Evolutionary conservation across 2,329 filamentous ascomycete species (phyloP), one percentile per base, ranked within the genome.

Genomic region (Calonectria naviculata): DNA sequence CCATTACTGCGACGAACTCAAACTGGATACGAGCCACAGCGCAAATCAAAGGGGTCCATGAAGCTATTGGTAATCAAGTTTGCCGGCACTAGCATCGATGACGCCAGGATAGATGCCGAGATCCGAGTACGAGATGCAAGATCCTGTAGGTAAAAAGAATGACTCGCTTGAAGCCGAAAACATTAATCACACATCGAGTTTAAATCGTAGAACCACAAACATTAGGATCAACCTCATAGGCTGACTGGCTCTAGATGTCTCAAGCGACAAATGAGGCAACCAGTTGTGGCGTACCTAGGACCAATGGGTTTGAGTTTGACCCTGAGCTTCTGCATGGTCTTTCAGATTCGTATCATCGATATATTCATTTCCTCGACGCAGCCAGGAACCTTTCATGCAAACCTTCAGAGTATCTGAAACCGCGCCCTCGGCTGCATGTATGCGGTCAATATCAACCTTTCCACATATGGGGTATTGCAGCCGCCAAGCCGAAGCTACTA

Each of bases 21-120:
- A 67, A 62, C 29, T 47, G 54, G 15, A 38, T 67, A 21, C 52
- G 67, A n/a, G 68, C 68, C 31, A 42, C 54, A 3, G 21, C 46
- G 41, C 24, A 5, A 56, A 28, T n/a, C 34, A 61, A 64, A 9
- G 68, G 68, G 17, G 34, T 34, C 5, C 67, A 63, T 29, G 42
- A 46, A n/a, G 54, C 62, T 47, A 70, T 70, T 15, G 68, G 64
- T 9, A 64, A 67, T 19, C 63, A 67, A 36, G 62, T 67, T 67
- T 19, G 46, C 47, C 4, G 38, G 62, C 5, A 41, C 56, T 5
- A 36, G 44, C 28, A 52, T 64, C 4, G 64, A 70, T 29, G 63
- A 70, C 26, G 68, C 58, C 15, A 38, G 38, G 44, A 46, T 70
- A 6, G 63, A 56, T 21, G 17, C 46, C 6, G 68, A 67, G 17